A percentile compares a stretch with the other conserved stretches of the same genome.
Evolutionary conservation across 768 basidiomycete species (phyloP).

Genomic region (Suillus plorans): DNA sequence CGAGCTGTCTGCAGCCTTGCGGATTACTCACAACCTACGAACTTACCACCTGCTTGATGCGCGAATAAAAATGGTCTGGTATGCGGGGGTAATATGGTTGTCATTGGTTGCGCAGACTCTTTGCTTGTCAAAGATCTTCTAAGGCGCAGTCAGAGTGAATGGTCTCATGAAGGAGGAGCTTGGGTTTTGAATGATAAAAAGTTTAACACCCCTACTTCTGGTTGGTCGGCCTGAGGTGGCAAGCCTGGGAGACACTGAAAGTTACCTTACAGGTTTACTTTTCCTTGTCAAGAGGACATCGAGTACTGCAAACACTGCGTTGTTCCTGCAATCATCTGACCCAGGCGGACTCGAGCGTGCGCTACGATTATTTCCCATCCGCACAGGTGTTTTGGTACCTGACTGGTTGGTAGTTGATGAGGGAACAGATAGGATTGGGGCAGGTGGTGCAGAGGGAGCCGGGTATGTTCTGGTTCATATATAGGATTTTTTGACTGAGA

Average conservation of each 20-base stretch:
- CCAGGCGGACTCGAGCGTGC: conserved; percentile 62
- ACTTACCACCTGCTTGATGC: conserved; percentile 71
- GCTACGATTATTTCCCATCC: conserved; percentile 74
- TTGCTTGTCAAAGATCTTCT: conserved; percentile 35
- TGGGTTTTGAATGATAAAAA: conserved; percentile 16
- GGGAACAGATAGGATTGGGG: conserved; percentile 55
- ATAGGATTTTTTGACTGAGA: not conserved
- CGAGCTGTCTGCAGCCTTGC: conserved; percentile 55
- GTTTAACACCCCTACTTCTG: conserved; percentile 23
- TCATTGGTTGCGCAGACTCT: conserved; percentile 48
- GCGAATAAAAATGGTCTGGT: conserved; percentile 46
- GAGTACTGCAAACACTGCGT: conserved; percentile 30
- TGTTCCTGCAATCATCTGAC: conserved; percentile 66
- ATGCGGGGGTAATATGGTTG: conserved; percentile 52
- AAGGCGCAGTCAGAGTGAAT: conserved; percentile 13
- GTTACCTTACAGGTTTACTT: conserved; percentile 42
- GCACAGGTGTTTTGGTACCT: conserved; percentile 75
- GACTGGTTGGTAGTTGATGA: conserved; percentile 73
- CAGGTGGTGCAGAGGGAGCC: conserved; percentile 73
- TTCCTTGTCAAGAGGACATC: conserved; percentile 33
- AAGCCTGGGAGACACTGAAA: conserved; percentile 7
- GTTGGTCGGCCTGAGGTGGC: conserved; percentile 7
- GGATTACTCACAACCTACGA: conserved; percentile 67
- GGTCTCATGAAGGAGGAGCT: conserved; percentile 20
- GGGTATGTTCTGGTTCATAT: conserved; percentile 50